Conservation (phyloP, 371 early-diverging fungal genomes). For the Mucor saturninus region DNA sequence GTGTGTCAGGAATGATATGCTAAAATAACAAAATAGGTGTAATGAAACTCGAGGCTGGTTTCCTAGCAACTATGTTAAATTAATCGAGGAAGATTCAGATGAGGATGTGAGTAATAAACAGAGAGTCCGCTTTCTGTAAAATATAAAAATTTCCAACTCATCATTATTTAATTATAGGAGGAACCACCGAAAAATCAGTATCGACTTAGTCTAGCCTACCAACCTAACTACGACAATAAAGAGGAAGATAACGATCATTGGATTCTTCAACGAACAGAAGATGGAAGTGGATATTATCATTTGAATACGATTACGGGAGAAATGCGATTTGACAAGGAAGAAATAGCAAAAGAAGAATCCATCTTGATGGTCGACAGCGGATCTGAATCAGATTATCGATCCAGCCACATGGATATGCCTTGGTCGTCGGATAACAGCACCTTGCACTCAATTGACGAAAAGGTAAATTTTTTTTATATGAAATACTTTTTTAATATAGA, state of each 20-base stretch:
- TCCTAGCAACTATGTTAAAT: constrained; percentile 79
- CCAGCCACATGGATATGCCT: constrained; percentile 7
- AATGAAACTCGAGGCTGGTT: constrained; percentile 82
- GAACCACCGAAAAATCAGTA: constrained; percentile 17
- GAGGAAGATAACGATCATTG: constrained; percentile 36
- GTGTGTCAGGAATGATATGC: too few species aligned
- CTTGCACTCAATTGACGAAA: constrained; percentile 8
- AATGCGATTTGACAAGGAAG: constrained; percentile 30
- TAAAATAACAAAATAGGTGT: constrained; percentile 33
- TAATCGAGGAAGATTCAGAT: constrained; percentile 25
- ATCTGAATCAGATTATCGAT: constrained; percentile 14
- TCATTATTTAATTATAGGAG: too few species aligned
- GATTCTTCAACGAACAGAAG: constrained; percentile 50
- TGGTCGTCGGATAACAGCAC: constrained; percentile 27
- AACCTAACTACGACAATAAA: constrained; percentile 4
- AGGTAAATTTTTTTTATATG: not conserved
- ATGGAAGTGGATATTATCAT: constrained; percentile 52
- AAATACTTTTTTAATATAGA: not conserved
- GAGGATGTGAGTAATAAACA: too few species aligned
- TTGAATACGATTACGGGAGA: constrained; percentile 51
- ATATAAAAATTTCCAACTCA: too few species aligned
- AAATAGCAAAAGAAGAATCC: not conserved
- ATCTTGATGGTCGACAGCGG: constrained; percentile 7
- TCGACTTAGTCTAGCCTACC: constrained; percentile 23
- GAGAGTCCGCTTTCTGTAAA: not conserved